Base-by-base conservation (phyloP, 108 stramenopile genomes). In the Cylindrotheca fusiformis region DNA sequence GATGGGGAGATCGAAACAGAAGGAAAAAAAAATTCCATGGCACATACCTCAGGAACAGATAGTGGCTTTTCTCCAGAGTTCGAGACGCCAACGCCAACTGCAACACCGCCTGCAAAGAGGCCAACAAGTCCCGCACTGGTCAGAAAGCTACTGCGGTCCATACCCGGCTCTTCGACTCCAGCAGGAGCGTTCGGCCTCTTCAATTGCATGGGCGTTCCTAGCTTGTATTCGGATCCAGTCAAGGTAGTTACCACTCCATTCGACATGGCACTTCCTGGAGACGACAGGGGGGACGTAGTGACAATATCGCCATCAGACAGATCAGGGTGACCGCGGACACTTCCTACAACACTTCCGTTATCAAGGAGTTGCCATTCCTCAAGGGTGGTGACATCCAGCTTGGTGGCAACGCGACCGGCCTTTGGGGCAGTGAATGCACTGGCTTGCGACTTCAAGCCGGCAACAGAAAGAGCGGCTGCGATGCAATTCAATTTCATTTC, bases 341-440 rank as follows among this genome's bases (percentile, higher is more conserved):
- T 71, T 10, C 69, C 69, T 1, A 71, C 69, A 19, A 71, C 24
- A 50, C 69, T 71, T 29, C 69, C 69, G 44, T 71, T 71, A 32
- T 71, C 69, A 21, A 71, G 69, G 25, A 71, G 55, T 27, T 71
- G 69, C 69, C 69, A 71, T 22, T 71, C 52, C 12, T 71, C 69
- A 12, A 71, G 55, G 19, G 61, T 71, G 22, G 69, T 71, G 44
- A 32, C 61, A 31, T 53, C 58, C 55, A 63, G 47, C 17, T 30
- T 26, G 14, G 19, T 20, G 4, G 36, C 19, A n/a, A 17, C 14
- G 23, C 69, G 69, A 8, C 29, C 28, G 6, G 36, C 22, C 27
- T 8, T 36, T 4, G 69, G 69, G 17, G 61, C 19, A 4, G 51
- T 63, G 55, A 71, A 71, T 2, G 61, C 69, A n/a, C 29, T 19